Evolutionary conservation across 1,284 basidiomycete species (phyloP).

Genomic region (Vanrija pseudolonga): DNA sequence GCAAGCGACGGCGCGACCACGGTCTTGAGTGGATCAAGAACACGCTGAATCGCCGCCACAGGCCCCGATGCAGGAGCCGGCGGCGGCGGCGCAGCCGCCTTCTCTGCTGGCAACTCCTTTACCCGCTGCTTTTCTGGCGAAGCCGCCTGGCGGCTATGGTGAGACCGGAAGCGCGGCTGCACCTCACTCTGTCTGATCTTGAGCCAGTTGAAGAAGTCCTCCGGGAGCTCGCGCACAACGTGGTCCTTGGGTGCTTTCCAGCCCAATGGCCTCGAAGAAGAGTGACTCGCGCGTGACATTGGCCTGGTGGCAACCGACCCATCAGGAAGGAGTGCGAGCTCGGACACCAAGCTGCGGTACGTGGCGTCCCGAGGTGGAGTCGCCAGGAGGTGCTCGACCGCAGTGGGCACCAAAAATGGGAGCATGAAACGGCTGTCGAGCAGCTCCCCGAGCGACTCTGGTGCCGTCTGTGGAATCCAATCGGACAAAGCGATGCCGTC

Average conservation of each 20-base stretch:
- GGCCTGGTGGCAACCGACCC: slow-evolving; percentile 22
- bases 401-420: slow-evolving; percentile 74
- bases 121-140: slow-evolving; percentile 12
- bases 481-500: slow-evolving; percentile 59
- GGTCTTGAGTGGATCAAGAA: not conserved
- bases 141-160: slow-evolving; percentile 9
- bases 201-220: slow-evolving; percentile 46
- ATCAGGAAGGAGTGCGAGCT: slow-evolving; percentile 26
- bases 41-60: not conserved
- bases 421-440: slow-evolving; percentile 90
- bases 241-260: slow-evolving; percentile 19
- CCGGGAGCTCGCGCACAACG: slow-evolving; percentile 27
- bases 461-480: slow-evolving; percentile 72
- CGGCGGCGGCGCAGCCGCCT: not conserved
- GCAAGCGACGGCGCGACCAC: not conserved
- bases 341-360: slow-evolving; percentile 28
- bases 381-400: slow-evolving; percentile 73
- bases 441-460: slow-evolving; percentile 78
- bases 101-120: slow-evolving; percentile 4
- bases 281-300: slow-evolving; percentile 35
- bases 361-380: slow-evolving; percentile 39
- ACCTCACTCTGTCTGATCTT: slow-evolving; percentile 26
- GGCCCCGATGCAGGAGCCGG: not conserved
- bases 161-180: slow-evolving; percentile 1
- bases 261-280: slow-evolving; percentile 36